Percentiles rank a stretch among this genome's conserved stretches.
Evolutionary conservation across 805 yeast species (phyloP).

Genomic region (Ogataea pilisensis): DNA sequence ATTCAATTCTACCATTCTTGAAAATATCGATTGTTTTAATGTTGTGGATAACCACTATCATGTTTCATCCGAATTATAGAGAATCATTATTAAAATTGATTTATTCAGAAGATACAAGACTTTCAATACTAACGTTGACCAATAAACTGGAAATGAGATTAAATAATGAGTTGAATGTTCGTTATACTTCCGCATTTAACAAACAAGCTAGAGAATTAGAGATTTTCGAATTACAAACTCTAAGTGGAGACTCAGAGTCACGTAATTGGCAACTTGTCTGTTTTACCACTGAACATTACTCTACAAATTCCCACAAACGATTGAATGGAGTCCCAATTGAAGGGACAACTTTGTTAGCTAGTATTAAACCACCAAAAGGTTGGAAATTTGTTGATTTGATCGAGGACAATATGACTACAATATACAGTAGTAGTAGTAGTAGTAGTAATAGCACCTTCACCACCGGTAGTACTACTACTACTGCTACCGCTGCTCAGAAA

Average conservation of each 20-base stretch:
- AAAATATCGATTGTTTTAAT: slow-evolving; percentile 30
- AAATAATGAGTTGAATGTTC: slow-evolving; percentile 34
- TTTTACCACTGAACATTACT: slow-evolving; percentile 49
- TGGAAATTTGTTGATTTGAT: slow-evolving; percentile 44
- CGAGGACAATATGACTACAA: no score
- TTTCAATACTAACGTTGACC: slow-evolving; percentile 43
- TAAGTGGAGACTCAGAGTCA: slow-evolving; percentile 38
- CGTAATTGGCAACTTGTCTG: slow-evolving; percentile 66
- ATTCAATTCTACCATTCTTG: slow-evolving; percentile 23
- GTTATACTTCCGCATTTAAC: slow-evolving; percentile 20
- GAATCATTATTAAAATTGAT: slow-evolving; percentile 41
- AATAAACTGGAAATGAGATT: slow-evolving; percentile 45
- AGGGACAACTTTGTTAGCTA: slow-evolving; percentile 30
- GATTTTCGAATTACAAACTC: slow-evolving; percentile 62
- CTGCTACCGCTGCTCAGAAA: no score
- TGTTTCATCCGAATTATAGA: slow-evolving; percentile 53
- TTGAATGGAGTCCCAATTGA: slow-evolving; percentile 25
- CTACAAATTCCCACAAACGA: slow-evolving; percentile 43
- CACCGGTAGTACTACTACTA: no score
- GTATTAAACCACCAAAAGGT: slow-evolving; percentile 52
- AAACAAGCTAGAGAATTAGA: slow-evolving; percentile 51
- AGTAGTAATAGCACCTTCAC: slow-evolving; percentile 4
- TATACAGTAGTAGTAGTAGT: neutral
- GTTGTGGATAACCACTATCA: slow-evolving; percentile 47
- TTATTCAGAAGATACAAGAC: slow-evolving; percentile 63